Conservation (phyloP, 2,329 filamentous ascomycete genomes). For the Cadophora luteo-olivacea region DNA sequence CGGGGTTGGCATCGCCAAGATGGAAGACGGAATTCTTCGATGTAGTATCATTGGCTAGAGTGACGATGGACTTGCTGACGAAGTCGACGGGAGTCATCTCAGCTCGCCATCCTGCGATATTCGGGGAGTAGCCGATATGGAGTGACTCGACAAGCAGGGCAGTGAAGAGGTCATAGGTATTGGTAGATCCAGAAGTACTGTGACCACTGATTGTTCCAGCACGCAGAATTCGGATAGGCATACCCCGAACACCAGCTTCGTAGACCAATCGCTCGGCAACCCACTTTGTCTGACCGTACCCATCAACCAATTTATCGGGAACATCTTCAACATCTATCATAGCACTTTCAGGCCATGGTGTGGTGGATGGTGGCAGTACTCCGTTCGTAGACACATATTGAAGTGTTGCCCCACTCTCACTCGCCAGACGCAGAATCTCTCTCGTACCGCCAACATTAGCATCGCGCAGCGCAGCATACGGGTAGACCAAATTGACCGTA, state of each 20-base stretch:
- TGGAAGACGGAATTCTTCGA: conserved; percentile 73
- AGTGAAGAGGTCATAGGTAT: conserved; percentile 79
- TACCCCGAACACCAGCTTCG: conserved; percentile 78
- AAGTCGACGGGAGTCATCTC: conserved; percentile 89
- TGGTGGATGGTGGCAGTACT: conserved; percentile 72
- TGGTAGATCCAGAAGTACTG: conserved; percentile 75
- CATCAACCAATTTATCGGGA: conserved; percentile 74
- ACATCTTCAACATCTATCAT: conserved; percentile 73
- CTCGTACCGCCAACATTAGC: conserved; percentile 82
- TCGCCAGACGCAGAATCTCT: conserved; percentile 75
- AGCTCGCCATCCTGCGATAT: conserved; percentile 76
- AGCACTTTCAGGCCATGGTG: conserved; percentile 74
- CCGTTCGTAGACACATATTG: conserved; percentile 84
- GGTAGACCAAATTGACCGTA: conserved; percentile 82
- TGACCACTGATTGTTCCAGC: conserved; percentile 85
- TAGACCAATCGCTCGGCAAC: conserved; percentile 70
- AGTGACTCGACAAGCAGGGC: conserved; percentile 80
- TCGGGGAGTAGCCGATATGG: conserved; percentile 71
- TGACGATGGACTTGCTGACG: conserved; percentile 75
- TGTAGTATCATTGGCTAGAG: conserved; percentile 69
- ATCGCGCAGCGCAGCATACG: conserved; percentile 76
- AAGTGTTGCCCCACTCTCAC: conserved; percentile 70
- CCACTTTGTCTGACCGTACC: conserved; percentile 94
- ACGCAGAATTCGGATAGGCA: conserved; percentile 76
- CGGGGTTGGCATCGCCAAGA: conserved; percentile 74